phyloP scores from a whole-genome alignment of 2,329 filamentous ascomycete genomes.

The Domatiomyces globalis region DNA sequence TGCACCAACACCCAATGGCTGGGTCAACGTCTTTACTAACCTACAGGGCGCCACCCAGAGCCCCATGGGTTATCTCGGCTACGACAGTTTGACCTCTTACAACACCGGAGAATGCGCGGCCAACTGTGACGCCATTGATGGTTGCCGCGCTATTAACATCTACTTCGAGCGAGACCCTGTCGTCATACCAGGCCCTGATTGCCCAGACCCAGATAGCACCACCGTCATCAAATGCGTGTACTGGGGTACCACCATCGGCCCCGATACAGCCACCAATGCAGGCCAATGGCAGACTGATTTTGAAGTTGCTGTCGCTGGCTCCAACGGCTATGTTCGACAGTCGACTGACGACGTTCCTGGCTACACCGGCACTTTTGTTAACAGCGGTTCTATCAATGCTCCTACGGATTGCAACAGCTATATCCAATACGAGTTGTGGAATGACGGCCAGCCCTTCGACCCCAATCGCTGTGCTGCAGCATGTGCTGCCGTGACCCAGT shows the following conservation, averaged over 20 bases:
- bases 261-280: slow-evolving; percentile 22
- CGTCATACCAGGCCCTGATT: slow-evolving; percentile 20
- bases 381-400: not conserved
- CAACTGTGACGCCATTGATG: slow-evolving; percentile 20
- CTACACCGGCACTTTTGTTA: slow-evolving; percentile 1
- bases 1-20: slow-evolving; percentile 23
- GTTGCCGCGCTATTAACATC: slow-evolving; percentile 24
- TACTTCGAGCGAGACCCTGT: slow-evolving; percentile 26
- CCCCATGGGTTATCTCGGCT: slow-evolving; percentile 20
- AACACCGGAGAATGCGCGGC: slow-evolving; percentile 20
- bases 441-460: slow-evolving; percentile 1
- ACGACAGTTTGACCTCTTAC: slow-evolving; percentile 20
- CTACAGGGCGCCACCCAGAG: slow-evolving; percentile 18
- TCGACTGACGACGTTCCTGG: not conserved
- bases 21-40: slow-evolving; percentile 22
- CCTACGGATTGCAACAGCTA: slow-evolving; percentile 1
- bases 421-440: slow-evolving; percentile 1
- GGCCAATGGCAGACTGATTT: slow-evolving; percentile 20
- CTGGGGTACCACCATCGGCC: slow-evolving; percentile 21
- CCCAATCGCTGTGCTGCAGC: slow-evolving; percentile 1
- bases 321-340: slow-evolving; percentile 25
- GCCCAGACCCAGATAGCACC: slow-evolving; percentile 23
- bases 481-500: not conserved
- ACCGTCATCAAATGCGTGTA: slow-evolving; percentile 25
- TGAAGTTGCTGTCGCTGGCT: slow-evolving; percentile 30